Base-by-base conservation (phyloP, 179 eudicot species). In the Pouteria campechiana region DNA sequence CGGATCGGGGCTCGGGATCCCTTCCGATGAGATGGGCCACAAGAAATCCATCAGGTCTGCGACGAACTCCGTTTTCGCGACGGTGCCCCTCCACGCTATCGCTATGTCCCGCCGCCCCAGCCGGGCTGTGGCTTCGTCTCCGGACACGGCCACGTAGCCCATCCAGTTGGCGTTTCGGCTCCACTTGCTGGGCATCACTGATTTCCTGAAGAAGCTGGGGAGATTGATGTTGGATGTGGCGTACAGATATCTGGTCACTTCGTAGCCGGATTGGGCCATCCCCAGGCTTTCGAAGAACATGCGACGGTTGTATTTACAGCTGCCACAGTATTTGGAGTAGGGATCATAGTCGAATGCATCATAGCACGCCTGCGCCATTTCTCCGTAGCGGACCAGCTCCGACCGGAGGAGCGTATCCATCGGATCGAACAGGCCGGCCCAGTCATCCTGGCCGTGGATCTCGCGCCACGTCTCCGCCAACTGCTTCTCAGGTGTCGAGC, bases 1-100 rank as follows among this genome's bases (percentile, higher is more conserved):
- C 2, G 43, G 37, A 23, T 64, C 70, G 3, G 63, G 68, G 11
- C 63, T 49, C 0, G 68, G 63, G 25, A 63, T 63, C 6, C 48
- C 25, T 0, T 53, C 43, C 0, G 37, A 15, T 0, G 25, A 25
- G 8, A 58, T 32, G 0, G 70, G 61, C 0, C 51, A 24, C 3
- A 58, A 18, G 25, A 41, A 58, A 21, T 68, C 68, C 64, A 45
- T 57, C 15, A 70, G 7, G 10, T 65, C 72, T 3, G 45, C 40
- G 0, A 70, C 28, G 67, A 57, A 48, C 17, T 70, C 76, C 0
- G 57, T 39, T 2, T 49, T 29, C 11, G 64, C 61, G 33, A 60
- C 68, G 2, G 75, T 70, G 25, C 81, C 81, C 32, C 81, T 41
- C 81, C 81, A 74, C 0, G 70, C 60, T 1, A 74, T 28, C 36